A percentile compares a stretch with the other conserved stretches of the same genome.
These are phyloP conservation scores for Hortaea sp. DNA, from an alignment of 2,329 filamentous ascomycete genomes.

Conservation along the genomic window DNA sequence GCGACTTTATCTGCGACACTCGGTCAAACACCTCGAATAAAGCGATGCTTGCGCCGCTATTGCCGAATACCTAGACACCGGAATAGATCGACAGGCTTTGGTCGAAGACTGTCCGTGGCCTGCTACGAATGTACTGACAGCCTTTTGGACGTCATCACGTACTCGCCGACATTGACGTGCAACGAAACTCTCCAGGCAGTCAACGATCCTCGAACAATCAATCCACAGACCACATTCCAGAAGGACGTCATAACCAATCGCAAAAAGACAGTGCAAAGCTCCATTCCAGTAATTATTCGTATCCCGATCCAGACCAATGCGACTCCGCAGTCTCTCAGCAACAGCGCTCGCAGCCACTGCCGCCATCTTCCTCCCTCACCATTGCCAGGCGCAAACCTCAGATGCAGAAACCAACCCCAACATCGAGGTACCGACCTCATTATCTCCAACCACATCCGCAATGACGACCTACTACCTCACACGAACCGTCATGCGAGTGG, in stretches of 20 bases:
- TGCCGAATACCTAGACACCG: too few relatives aligned
- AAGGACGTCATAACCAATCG: conserved; percentile 1
- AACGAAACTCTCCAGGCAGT: too few relatives aligned
- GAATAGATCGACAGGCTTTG: too few relatives aligned
- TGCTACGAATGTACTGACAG: too few relatives aligned
- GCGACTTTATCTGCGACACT: too few relatives aligned
- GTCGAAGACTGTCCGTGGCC: too few relatives aligned
- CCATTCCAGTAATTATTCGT: neutral
- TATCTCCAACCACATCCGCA: neutral
- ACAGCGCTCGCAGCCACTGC: conserved; percentile 3
- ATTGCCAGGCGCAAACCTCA: neutral
- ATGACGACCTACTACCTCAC: conserved; percentile 9
- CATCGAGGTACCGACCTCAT: neutral
- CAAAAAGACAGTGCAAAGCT: too few relatives aligned
- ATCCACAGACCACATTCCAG: neutral
- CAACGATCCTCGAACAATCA: too few relatives aligned
- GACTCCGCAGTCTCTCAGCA: conserved; percentile 5
- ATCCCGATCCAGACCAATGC: conserved; percentile 1
- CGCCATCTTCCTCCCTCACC: neutral
- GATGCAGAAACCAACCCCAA: neutral
- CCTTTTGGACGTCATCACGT: too few relatives aligned
- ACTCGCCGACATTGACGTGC: too few relatives aligned
- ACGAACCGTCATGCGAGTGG: conserved; percentile 10
- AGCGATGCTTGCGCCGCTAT: too few relatives aligned
- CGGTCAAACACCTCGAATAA: too few relatives aligned